Evolutionary conservation across 257 asterid genomes (phyloP).

Genomic region (Catharanthus roseus): DNA sequence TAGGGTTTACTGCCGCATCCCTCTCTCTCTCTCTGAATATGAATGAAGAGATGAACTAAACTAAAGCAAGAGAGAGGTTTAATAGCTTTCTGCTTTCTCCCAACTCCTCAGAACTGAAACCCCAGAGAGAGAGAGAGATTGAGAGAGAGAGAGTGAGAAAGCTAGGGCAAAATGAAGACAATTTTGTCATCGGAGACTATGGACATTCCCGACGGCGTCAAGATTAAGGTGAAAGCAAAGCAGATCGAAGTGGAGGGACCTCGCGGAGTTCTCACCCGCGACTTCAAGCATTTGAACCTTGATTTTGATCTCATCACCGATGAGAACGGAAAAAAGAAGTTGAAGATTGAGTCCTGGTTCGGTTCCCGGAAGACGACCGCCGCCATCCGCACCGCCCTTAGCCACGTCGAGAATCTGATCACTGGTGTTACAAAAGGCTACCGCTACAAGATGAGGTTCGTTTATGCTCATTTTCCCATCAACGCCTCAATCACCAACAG

Average conservation of each 20-base stretch:
- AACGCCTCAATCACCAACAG: slow-evolving; percentile 53
- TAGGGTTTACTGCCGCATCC: too few relatives aligned
- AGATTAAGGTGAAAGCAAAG: slow-evolving; percentile 68
- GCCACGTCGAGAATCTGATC: slow-evolving; percentile 69
- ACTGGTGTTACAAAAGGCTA: slow-evolving; percentile 74
- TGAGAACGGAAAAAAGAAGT: slow-evolving; percentile 61
- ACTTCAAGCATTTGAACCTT: slow-evolving; percentile 70
- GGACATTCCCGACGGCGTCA: slow-evolving; percentile 76
- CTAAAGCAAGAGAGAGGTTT: too few relatives aligned
- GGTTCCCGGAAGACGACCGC: slow-evolving; percentile 77
- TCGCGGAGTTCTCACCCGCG: slow-evolving; percentile 57
- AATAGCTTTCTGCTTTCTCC: neutral
- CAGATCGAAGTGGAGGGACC: slow-evolving; percentile 75
- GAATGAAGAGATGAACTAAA: too few relatives aligned
- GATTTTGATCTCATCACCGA: slow-evolving; percentile 73
- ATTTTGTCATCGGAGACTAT: slow-evolving; percentile 61
- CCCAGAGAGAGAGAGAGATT: neutral
- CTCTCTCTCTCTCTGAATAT: too few relatives aligned
- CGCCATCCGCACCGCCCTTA: slow-evolving; percentile 70
- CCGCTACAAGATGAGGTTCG: slow-evolving; percentile 87
- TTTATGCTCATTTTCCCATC: slow-evolving; percentile 81
- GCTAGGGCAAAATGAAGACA: slow-evolving; percentile 46
- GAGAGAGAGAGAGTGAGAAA: neutral
- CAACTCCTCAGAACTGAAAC: neutral
- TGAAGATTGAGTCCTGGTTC: slow-evolving; percentile 82